These are phyloP conservation scores for Magnaporthiopsis poae DNA, from an alignment of 2,329 filamentous ascomycete species.

Conservation along the genomic window DNA sequence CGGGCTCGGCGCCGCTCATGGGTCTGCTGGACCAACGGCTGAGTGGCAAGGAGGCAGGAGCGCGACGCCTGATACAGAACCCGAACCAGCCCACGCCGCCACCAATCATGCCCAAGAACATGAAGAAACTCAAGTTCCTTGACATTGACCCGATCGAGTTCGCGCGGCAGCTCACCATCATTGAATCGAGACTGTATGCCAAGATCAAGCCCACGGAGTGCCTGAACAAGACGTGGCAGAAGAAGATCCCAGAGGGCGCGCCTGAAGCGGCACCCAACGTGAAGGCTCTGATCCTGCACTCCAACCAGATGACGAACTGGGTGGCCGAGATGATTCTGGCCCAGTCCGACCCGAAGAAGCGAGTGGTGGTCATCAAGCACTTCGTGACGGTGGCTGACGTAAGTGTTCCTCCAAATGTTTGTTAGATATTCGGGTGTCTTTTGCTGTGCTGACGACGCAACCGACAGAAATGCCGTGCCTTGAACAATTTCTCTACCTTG, in stretches of 20 bases:
- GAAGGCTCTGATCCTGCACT: slow-evolving; percentile 91
- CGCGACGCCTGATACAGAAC: slow-evolving; percentile 78
- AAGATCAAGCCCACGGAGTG: slow-evolving; percentile 96
- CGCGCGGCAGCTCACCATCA: slow-evolving; percentile 92
- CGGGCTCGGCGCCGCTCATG: slow-evolving; percentile 75
- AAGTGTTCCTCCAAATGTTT: slow-evolving; percentile 26
- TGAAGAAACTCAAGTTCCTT: slow-evolving; percentile 98
- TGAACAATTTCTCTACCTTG: slow-evolving; percentile 96
- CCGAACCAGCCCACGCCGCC: slow-evolving; percentile 71
- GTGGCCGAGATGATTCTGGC: slow-evolving; percentile 97
- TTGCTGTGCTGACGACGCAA: background rate
- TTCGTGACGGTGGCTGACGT: slow-evolving; percentile 95
- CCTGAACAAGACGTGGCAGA: slow-evolving; percentile 97
- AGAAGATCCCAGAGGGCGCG: slow-evolving; percentile 74
- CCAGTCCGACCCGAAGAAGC: slow-evolving; percentile 87
- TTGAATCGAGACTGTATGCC: slow-evolving; percentile 86
- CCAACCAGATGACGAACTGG: slow-evolving; percentile 98
- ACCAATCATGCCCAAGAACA: slow-evolving; percentile 93
- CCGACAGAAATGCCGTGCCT: slow-evolving; percentile 73
- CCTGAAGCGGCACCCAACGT: slow-evolving; percentile 85
- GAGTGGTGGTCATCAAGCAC: slow-evolving; percentile 95
- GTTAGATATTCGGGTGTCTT: background rate
- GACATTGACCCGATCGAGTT: slow-evolving; percentile 95
- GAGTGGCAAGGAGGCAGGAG: slow-evolving; percentile 75
- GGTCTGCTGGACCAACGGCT: slow-evolving; percentile 80